Conservation (phyloP, 441 rosid species). For the Euphorbia celastroides region DNA sequence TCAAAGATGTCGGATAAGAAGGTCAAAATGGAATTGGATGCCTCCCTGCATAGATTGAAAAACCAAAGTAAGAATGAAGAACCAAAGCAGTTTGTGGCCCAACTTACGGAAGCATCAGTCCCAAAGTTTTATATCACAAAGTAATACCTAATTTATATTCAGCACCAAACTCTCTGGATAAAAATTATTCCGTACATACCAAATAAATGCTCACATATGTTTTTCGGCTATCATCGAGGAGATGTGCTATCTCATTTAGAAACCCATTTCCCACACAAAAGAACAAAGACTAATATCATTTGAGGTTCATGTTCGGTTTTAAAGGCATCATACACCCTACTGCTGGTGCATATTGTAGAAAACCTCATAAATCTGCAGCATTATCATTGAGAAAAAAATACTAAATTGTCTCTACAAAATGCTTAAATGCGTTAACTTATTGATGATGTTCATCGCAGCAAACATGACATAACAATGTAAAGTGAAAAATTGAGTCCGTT, state of each 20-base stretch:
- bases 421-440: too few species aligned
- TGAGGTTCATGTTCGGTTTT: not conserved
- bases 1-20: slow-evolving; percentile 90
- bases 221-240: not conserved
- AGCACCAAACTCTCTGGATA: not conserved
- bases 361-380: too few species aligned
- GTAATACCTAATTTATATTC: not conserved
- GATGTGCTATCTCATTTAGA: not conserved
- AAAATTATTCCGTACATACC: not conserved
- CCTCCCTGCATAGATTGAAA: slow-evolving; percentile 64
- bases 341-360: not conserved
- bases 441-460: too few species aligned
- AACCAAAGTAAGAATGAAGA: not conserved
- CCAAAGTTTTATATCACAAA: not conserved
- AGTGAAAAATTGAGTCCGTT: not conserved
- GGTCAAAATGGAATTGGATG: slow-evolving; percentile 88
- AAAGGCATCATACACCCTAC: not conserved
- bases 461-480: too few species aligned
- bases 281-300: too few species aligned
- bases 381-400: too few species aligned
- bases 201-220: not conserved
- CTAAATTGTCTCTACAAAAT: too few species aligned
- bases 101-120: not conserved
- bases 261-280: not conserved
- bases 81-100: slow-evolving; percentile 10